These are phyloP conservation scores for Cinnamomum micranthum DNA, from an alignment of 164 flowering plant species.

Conservation along the genomic window DNA sequence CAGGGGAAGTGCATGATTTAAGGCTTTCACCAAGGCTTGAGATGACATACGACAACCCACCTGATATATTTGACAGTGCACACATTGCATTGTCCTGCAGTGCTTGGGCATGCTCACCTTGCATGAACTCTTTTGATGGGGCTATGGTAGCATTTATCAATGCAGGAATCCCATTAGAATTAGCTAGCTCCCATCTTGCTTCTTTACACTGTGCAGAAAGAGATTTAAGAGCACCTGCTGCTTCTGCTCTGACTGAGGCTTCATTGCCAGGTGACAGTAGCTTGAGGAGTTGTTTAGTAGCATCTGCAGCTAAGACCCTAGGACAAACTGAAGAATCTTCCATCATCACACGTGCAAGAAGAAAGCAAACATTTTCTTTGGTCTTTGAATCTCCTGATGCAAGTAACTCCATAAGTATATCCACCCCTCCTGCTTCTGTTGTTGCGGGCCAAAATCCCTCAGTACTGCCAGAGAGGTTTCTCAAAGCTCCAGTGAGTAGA, in stretches of 20 bases:
- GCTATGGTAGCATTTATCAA: conserved; percentile 98
- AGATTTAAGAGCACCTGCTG: conserved; percentile 93
- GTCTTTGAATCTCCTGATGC: conserved; percentile 62
- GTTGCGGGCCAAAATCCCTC: conserved; percentile 92
- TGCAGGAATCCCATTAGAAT: conserved; percentile 80
- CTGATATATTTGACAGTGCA: conserved; percentile 97
- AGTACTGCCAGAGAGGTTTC: conserved; percentile 73
- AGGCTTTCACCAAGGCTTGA: conserved; percentile 98
- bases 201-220: conserved; percentile 93
- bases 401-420: conserved; percentile 81
- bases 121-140: conserved; percentile 99
- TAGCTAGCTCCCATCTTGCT: conserved; percentile 77
- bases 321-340: conserved; percentile 87
- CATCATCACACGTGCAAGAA: conserved; percentile 93
- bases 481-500: conserved; percentile 82
- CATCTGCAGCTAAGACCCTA: conserved; percentile 65
- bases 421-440: conserved; percentile 83
- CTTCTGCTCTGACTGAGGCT: conserved; percentile 93
- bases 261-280: conserved; percentile 81
- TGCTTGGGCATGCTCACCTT: conserved; percentile 97
- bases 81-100: conserved; percentile 99
- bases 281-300: conserved; percentile 82
- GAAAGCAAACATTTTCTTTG: conserved; percentile 92
- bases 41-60: conserved; percentile 93
- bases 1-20: conserved; percentile 81